Percentiles rank a stretch among this genome's conserved stretches.
phyloP scores from a whole-genome alignment of 1,284 basidiomycete genomes.

The Vanrija sp. region DNA sequence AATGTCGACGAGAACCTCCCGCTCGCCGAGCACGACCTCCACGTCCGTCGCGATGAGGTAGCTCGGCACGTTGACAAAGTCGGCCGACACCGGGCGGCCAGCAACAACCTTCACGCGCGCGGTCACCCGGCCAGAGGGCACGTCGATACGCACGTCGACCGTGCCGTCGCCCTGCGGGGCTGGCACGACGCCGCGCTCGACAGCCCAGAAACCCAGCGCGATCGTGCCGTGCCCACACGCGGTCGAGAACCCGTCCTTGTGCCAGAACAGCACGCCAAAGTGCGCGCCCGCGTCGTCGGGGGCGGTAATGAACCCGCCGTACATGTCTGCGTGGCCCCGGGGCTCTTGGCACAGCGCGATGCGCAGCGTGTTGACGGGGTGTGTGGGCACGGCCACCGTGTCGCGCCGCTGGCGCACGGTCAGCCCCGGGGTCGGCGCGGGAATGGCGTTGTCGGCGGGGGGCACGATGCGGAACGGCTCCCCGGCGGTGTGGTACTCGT shows the following conservation, averaged over 20 bases:
- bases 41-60: conserved; percentile 8
- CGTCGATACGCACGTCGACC: conserved; percentile 17
- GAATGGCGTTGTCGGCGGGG: background rate
- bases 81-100: conserved; percentile 7
- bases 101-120: conserved; percentile 3
- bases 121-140: conserved; percentile 14
- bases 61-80: conserved; percentile 20
- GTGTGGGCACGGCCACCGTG: conserved; percentile 2
- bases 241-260: conserved; percentile 55
- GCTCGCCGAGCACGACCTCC: background rate
- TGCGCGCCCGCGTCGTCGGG: conserved; percentile 46
- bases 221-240: conserved; percentile 56
- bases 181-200: conserved; percentile 31
- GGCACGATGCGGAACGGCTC: conserved; percentile 27
- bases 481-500: conserved; percentile 29
- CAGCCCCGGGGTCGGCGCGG: background rate
- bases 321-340: conserved; percentile 54
- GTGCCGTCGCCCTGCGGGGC: background rate
- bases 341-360: conserved; percentile 42
- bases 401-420: conserved; percentile 10
- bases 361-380: conserved; percentile 21
- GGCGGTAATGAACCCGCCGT: conserved; percentile 51
- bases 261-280: conserved; percentile 54
- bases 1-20: conserved; percentile 44
- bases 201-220: conserved; percentile 52